Percentiles rank a stretch among this genome's conserved stretches.
Evolutionary conservation across 371 early-diverging fungal genomes (phyloP).

Genomic region (Syncephalastrum racemosum): DNA sequence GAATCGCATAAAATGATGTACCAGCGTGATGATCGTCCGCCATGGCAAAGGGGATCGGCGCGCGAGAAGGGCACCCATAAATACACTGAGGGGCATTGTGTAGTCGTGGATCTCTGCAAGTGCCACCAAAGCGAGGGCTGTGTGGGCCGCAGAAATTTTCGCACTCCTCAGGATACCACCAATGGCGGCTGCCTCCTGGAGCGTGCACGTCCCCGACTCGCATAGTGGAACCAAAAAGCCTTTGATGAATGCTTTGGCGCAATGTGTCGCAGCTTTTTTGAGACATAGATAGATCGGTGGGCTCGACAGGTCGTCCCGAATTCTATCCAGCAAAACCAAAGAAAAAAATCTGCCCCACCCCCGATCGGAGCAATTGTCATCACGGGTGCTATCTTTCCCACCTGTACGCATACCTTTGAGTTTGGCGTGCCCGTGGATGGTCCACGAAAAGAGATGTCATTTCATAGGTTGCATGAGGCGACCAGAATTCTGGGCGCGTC

Average conservation of each 20-base stretch:
- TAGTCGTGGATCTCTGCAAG: conserved; percentile 93
- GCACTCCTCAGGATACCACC: conserved; percentile 92
- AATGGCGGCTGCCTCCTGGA: conserved; percentile 95
- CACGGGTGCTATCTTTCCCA: too few species aligned
- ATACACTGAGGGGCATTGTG: conserved; percentile 89
- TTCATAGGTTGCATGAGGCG: conserved; percentile 94
- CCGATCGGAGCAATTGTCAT: too few species aligned
- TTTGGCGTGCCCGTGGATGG: conserved; percentile 87
- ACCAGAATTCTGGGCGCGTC: conserved; percentile 92
- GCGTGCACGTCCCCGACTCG: conserved; percentile 90
- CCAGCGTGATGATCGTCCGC: conserved; percentile 94
- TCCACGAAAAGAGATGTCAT: conserved; percentile 96
- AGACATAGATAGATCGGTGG: too few species aligned
- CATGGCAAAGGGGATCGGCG: conserved; percentile 97
- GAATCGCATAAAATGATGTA: conserved; percentile 95
- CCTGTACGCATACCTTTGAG: conserved; percentile 50
- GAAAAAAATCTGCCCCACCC: conserved; percentile 64
- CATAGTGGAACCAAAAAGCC: conserved; percentile 96
- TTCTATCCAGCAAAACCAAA: conserved; percentile 84
- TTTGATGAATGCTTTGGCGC: conserved; percentile 85
- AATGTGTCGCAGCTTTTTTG: too few species aligned
- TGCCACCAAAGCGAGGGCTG: conserved; percentile 90
- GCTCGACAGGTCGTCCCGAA: conserved; percentile 78
- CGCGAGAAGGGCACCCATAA: conserved; percentile 93
- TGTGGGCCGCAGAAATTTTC: conserved; percentile 93